Conservation (phyloP, 768 basidiomycete genomes). For the Trametes coccinea region DNA sequence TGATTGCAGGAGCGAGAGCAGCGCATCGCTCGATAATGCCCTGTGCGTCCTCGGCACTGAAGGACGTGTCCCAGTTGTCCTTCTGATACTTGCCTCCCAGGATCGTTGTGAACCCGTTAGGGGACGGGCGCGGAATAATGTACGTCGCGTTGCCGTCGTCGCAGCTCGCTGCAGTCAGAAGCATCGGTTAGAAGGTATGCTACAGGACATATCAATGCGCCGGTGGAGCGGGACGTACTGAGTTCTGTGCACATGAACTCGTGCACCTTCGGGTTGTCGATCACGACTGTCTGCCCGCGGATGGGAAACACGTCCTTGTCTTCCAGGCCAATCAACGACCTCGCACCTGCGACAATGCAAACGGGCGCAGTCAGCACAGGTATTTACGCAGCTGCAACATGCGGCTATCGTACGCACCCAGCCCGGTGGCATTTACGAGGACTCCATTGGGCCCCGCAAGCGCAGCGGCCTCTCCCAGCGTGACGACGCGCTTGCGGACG, state of each 20-base stretch:
- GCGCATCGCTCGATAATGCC: conserved; percentile 51
- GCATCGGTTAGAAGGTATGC: background rate
- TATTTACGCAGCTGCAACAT: background rate
- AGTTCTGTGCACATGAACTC: conserved; percentile 32
- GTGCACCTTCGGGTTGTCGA: conserved; percentile 66
- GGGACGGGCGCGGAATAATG: conserved; percentile 59
- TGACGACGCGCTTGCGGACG: conserved; percentile 41
- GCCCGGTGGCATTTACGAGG: conserved; percentile 58
- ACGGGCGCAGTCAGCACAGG: background rate
- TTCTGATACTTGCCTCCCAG: conserved; percentile 59
- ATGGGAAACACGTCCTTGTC: conserved; percentile 75
- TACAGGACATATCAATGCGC: background rate
- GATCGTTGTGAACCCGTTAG: conserved; percentile 41
- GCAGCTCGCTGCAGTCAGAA: background rate
- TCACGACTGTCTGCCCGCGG: conserved; percentile 80
- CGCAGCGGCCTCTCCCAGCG: conserved; percentile 48
- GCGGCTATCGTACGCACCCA: conserved; percentile 40
- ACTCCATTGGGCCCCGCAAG: conserved; percentile 38
- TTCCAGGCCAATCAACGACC: conserved; percentile 77
- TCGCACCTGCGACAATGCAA: conserved; percentile 47
- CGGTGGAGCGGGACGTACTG: conserved; percentile 26
- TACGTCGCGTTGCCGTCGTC: conserved; percentile 43
- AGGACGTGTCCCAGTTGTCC: conserved; percentile 52
- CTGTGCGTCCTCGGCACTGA: conserved; percentile 41
- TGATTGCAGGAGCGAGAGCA: conserved; percentile 38